Percentiles rank a stretch among this genome's conserved stretches.
Conservation (phyloP, 2,329 filamentous ascomycete species). For the Sporothrix humicola region DNA sequence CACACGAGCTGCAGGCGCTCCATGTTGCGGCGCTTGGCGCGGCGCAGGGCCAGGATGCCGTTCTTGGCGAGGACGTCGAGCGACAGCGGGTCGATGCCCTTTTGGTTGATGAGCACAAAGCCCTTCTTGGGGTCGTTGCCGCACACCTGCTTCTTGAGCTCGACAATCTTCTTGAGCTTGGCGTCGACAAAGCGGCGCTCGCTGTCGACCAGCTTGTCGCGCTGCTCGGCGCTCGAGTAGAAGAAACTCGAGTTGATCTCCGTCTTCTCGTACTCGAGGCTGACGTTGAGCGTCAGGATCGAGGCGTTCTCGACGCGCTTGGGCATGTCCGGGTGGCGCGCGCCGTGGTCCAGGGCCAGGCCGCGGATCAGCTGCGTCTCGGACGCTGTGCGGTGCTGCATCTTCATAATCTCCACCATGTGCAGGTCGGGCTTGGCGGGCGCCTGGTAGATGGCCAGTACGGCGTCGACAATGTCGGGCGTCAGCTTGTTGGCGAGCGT, state of each 20-base stretch:
- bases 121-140: conserved; percentile 91
- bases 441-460: conserved; percentile 89
- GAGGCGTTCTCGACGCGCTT: conserved; percentile 94
- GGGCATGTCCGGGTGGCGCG: conserved; percentile 97
- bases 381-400: conserved; percentile 96
- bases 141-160: conserved; percentile 97
- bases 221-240: conserved; percentile 95
- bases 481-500: conserved; percentile 89
- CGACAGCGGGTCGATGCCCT: conserved; percentile 96
- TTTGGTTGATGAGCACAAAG: conserved; percentile 98
- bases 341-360: conserved; percentile 91
- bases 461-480: conserved; percentile 93
- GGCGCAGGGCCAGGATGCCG: conserved; percentile 89
- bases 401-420: conserved; percentile 99
- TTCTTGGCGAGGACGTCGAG: conserved; percentile 98
- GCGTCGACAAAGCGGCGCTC: conserved; percentile 95
- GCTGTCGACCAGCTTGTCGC: conserved; percentile 97
- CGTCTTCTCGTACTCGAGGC: conserved; percentile 97
- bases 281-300: conserved; percentile 95
- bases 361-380: conserved; percentile 96
- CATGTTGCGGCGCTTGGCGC: conserved; percentile 99
- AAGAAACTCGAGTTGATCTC: conserved; percentile 99
- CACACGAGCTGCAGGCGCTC: conserved; percentile 95
- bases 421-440: conserved; percentile 94
- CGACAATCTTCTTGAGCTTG: conserved; percentile 96